phyloP scores from a whole-genome alignment of 495 filamentous ascomycete genomes.

The Penicillium cataractarum region DNA sequence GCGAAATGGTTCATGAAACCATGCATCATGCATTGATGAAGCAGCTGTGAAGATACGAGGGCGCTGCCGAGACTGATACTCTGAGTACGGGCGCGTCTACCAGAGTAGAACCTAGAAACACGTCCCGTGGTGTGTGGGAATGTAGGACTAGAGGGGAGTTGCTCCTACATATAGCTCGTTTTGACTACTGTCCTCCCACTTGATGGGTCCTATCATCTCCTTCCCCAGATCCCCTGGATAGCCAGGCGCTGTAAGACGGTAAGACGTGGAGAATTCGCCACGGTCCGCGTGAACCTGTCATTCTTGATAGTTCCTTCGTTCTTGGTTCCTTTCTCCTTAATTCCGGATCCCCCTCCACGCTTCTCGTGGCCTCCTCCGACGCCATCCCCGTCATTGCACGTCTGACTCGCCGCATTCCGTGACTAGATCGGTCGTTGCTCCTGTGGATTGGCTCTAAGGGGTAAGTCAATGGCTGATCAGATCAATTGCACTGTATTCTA shows the following conservation, averaged over 20 bases:
- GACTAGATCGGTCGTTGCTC: background rate
- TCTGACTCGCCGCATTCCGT: conserved; percentile 4
- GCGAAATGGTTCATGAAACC: background rate
- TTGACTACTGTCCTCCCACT: background rate
- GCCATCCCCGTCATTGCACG: conserved; percentile 9
- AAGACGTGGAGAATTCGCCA: conserved; percentile 8
- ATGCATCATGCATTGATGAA: background rate
- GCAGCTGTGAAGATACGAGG: background rate
- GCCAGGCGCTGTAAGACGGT: background rate
- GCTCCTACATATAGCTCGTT: background rate
- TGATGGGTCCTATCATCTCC: background rate
- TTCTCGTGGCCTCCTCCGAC: conserved; percentile 7
- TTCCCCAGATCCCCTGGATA: background rate
- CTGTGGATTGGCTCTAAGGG: background rate
- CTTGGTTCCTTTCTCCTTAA: background rate
- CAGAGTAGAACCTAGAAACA: background rate
- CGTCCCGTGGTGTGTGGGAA: background rate
- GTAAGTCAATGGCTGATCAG: background rate
- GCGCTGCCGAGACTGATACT: background rate
- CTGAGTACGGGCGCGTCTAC: background rate
- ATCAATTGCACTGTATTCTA: background rate
- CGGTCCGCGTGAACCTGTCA: conserved; percentile 6
- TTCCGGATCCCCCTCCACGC: conserved; percentile 4
- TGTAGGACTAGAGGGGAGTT: background rate
- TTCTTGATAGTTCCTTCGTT: background rate